A percentile compares a stretch with the other conserved stretches of the same genome.
phyloP scores from a whole-genome alignment of 2,329 filamentous ascomycete genomes.

The Scleromitrula shiraiana region DNA sequence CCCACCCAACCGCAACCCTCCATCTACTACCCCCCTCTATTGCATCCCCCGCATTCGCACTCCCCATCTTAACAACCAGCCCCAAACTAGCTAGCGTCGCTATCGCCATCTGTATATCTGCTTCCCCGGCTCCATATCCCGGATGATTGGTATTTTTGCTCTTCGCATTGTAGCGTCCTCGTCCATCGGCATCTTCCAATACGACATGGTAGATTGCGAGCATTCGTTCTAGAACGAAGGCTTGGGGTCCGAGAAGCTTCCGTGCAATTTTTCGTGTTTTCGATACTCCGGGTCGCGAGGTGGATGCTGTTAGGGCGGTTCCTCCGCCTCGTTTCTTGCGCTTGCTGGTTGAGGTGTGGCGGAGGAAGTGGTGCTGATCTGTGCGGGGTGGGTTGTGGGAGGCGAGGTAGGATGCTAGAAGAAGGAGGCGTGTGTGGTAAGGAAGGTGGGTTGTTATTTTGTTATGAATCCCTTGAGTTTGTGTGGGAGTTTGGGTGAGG shows the following conservation, averaged over 20 bases:
- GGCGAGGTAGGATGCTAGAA: conserved; percentile 72
- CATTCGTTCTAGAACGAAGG: conserved; percentile 71
- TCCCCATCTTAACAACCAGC: conserved; percentile 57
- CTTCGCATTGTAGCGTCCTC: conserved; percentile 17
- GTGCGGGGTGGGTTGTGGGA: conserved; percentile 71
- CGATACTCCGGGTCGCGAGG: conserved; percentile 26
- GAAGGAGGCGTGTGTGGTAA: conserved; percentile 63
- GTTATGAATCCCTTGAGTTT: conserved; percentile 10
- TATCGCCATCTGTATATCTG: conserved; percentile 54
- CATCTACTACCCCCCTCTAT: conserved; percentile 66
- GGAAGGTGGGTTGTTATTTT: conserved; percentile 53
- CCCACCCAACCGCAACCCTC: conserved; percentile 74
- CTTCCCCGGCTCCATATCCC: conserved; percentile 31
- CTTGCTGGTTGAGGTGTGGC: conserved; percentile 28
- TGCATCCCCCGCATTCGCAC: conserved; percentile 45
- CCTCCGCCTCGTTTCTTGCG: conserved; percentile 37
- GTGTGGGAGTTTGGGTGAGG: conserved; percentile 7
- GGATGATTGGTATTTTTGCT: conserved; percentile 10
- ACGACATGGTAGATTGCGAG: conserved; percentile 69
- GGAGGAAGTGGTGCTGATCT: conserved; percentile 67
- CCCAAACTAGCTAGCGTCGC: conserved; percentile 66
- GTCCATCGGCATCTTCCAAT: conserved; percentile 34
- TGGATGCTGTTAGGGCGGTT: conserved; percentile 30
- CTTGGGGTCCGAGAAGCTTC: conserved; percentile 67
- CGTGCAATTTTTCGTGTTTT: conserved; percentile 67